phyloP scores from a whole-genome alignment of 1,139 yeast species.

The Kodamaea derodonti region DNA sequence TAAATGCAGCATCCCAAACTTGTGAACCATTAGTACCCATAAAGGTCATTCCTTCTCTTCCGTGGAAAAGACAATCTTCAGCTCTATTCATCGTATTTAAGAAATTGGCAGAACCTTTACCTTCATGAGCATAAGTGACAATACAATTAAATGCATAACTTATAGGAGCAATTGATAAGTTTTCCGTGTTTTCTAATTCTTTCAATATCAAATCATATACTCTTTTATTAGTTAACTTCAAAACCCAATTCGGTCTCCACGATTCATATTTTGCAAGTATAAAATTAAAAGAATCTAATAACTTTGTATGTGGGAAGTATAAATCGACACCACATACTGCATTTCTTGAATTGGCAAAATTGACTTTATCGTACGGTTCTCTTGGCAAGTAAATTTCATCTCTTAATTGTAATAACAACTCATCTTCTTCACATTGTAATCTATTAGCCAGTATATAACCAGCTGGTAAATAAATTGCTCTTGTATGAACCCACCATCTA shows the following conservation, averaged over 20 bases:
- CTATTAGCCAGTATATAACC: constrained; percentile 70
- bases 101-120: constrained; percentile 62
- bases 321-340: constrained; percentile 88
- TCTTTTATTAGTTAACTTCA: constrained; percentile 46
- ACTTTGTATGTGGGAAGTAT: constrained; percentile 82
- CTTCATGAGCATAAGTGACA: constrained; percentile 67
- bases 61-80: constrained; percentile 77
- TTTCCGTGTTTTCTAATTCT: constrained; percentile 76
- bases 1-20: constrained; percentile 95
- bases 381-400: constrained; percentile 62
- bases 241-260: constrained; percentile 73
- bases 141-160: constrained; percentile 81
- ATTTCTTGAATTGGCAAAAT: constrained; percentile 70
- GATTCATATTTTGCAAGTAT: constrained; percentile 62
- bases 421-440: constrained; percentile 57
- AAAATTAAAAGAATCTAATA: constrained; percentile 63
- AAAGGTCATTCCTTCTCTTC: constrained; percentile 86
- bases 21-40: constrained; percentile 99
- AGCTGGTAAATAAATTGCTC: constrained; percentile 86
- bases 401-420: constrained; percentile 61
- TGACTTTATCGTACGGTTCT: constrained; percentile 60
- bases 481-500: constrained; percentile 98
- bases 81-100: constrained; percentile 54
- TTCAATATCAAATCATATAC: constrained; percentile 65
- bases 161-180: constrained; percentile 90